Evolutionary conservation across 768 basidiomycete genomes (phyloP).

Genomic region (Suillus ampliporus): DNA sequence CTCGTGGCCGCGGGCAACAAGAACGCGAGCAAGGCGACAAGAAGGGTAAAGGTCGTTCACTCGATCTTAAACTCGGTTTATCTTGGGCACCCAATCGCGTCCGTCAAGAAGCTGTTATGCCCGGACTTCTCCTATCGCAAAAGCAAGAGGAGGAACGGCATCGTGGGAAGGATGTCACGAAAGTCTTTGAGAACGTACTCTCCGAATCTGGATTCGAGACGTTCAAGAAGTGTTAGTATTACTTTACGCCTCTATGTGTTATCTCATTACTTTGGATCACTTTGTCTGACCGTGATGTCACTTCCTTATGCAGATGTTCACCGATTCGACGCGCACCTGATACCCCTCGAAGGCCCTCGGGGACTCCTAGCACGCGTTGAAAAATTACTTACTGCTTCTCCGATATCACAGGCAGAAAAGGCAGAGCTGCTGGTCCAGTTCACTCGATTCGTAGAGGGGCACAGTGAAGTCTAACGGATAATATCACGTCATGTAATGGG

Average conservation of each 20-base stretch:
- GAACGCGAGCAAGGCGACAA: slow-evolving; percentile 25
- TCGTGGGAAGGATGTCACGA: slow-evolving; percentile 41
- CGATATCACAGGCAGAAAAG: slow-evolving; percentile 54
- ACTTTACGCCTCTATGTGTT: slow-evolving; percentile 4
- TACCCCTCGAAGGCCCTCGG: slow-evolving; percentile 74
- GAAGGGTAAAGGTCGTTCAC: slow-evolving; percentile 66
- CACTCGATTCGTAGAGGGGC: slow-evolving; percentile 55
- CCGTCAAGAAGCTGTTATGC: slow-evolving; percentile 68
- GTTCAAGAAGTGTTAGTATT: slow-evolving; percentile 66
- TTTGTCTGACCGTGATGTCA: slow-evolving; percentile 22
- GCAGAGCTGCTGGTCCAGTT: slow-evolving; percentile 62
- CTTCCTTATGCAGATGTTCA: slow-evolving; percentile 58
- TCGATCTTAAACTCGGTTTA: slow-evolving; percentile 72
- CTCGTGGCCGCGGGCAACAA: slow-evolving; percentile 22
- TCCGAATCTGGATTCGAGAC: slow-evolving; percentile 44
- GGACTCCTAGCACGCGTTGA: slow-evolving; percentile 73
- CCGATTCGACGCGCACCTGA: slow-evolving; percentile 74
- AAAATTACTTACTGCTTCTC: slow-evolving; percentile 57
- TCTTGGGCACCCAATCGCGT: slow-evolving; percentile 75
- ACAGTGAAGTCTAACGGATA: slow-evolving; percentile 20
- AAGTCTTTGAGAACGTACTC: slow-evolving; percentile 41
- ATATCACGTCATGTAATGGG: not conserved
- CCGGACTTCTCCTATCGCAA: slow-evolving; percentile 38
- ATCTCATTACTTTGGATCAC: slow-evolving; percentile 3
- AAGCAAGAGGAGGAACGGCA: slow-evolving; percentile 20